Evolutionary conservation across 257 asterid species (phyloP).

Genomic region (Asclepias syriaca): DNA sequence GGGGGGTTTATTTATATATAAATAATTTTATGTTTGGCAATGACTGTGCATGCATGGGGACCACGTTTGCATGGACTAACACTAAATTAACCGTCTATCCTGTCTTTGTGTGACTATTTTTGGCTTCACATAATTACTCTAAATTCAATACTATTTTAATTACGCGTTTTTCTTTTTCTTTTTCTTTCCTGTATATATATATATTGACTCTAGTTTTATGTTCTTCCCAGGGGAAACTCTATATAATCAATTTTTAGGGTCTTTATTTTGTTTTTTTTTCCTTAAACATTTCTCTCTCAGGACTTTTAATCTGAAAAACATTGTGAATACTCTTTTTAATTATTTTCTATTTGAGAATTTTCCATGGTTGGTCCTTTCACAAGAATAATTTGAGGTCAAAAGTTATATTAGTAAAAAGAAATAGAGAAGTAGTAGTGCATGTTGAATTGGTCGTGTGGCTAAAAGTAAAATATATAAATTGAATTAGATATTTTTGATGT

Average conservation of each 20-base stretch:
- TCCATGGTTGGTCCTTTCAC: background rate
- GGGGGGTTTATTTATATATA: background rate
- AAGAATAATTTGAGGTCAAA: background rate
- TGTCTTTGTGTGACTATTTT: background rate
- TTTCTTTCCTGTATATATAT: too few species aligned
- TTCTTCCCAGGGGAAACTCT: background rate
- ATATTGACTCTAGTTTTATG: background rate
- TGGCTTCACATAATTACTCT: background rate
- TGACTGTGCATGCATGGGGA: background rate
- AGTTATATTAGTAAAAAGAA: background rate
- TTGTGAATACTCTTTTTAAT: too few species aligned
- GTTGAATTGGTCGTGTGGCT: constrained; percentile 2
- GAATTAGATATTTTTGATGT: too few species aligned
- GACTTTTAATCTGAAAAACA: constrained; percentile 4
- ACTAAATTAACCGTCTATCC: background rate
- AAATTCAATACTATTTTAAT: background rate
- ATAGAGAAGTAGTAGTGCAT: background rate
- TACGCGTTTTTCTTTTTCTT: background rate
- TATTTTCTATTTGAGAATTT: background rate
- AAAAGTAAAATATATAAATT: too few species aligned
- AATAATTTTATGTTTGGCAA: too few species aligned
- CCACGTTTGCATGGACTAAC: background rate
- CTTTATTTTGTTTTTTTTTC: background rate
- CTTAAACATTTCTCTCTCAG: background rate
- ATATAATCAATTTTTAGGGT: too few species aligned